Evolutionary conservation across 768 basidiomycete species (phyloP), one percentile per base, ranked within the genome.

Genomic region (Boletus barrowsii): DNA sequence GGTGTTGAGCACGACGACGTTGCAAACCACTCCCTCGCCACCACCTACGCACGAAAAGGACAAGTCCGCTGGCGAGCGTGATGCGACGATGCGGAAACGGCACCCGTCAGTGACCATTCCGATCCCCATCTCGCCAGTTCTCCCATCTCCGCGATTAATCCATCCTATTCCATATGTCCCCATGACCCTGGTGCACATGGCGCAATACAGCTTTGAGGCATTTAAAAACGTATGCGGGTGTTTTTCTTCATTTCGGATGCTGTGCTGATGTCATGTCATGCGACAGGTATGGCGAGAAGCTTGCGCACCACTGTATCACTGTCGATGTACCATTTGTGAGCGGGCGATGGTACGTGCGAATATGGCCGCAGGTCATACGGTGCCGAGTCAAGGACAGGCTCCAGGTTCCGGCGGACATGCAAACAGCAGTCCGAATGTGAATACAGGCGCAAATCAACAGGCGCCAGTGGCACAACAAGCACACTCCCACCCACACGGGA

Each of bases 11-110:
- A 86, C 86, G 1, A 81, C 84, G 9, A 90, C 88, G 8, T 63
- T 90, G 30, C 84, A 85, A 57, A 90, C 88, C n/a, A 89, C 88
- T 8, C 88, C 88, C 0, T 87, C 84, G 2, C 88, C 88, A 0
- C 84, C 87, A 0, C 87, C 87, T 26, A 61, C 68, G 3, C 65
- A 63, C 15, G 68, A 69, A 51, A 73, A 73, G 55, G 70, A 70
- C 13, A 68, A 71, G 42, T 76, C 73, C 50, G 69, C 72, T 4
- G 69, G 30, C 10, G 57, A 53, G 14, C 46, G n/a, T 10, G 58
- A 54, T 10, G 42, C 42, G 30, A 42, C 42, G 30, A 49, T 26
- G 17, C 64, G 46, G 18, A 68, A 50, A 56, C 64, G 22, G 35
- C 62, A 60, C 6, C 61, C 64, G n/a, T 66, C 69, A 30, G 72